These are phyloP conservation scores for Penicillium hordei DNA, from an alignment of 2,329 filamentous ascomycete species.

Conservation along the genomic window DNA sequence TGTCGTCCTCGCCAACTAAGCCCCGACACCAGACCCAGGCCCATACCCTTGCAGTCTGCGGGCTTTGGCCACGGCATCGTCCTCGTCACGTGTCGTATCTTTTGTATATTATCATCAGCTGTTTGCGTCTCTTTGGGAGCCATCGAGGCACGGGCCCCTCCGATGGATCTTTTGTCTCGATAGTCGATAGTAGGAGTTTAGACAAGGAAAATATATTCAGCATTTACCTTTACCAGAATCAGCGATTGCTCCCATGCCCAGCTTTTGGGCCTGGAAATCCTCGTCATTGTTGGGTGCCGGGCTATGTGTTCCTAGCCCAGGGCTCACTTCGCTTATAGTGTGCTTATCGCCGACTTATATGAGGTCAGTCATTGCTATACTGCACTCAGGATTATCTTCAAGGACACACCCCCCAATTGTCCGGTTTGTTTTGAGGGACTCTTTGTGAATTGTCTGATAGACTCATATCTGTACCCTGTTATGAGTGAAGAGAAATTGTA, in stretches of 20 bases:
- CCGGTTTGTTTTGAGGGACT: slow-evolving; percentile 56
- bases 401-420: slow-evolving; percentile 53
- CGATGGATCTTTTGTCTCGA: slow-evolving; percentile 21
- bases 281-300: slow-evolving; percentile 50
- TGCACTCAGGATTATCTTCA: not conserved
- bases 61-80: slow-evolving; percentile 41
- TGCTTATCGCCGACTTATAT: slow-evolving; percentile 28
- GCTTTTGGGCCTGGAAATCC: slow-evolving; percentile 54
- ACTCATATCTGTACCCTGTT: slow-evolving; percentile 54
- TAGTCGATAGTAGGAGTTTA: slow-evolving; percentile 32
- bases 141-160: slow-evolving; percentile 1
- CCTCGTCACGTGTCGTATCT: slow-evolving; percentile 38
- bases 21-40: slow-evolving; percentile 56
- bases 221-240: slow-evolving; percentile 40
- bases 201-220: slow-evolving; percentile 24
- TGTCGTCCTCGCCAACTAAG: slow-evolving; percentile 33
- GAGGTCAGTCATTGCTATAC: slow-evolving; percentile 4
- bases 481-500: not conserved
- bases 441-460: slow-evolving; percentile 50
- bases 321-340: slow-evolving; percentile 36
- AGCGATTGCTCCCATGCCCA: slow-evolving; percentile 54
- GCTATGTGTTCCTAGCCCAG: slow-evolving; percentile 43
- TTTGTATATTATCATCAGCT: slow-evolving; percentile 46
- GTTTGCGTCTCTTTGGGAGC: slow-evolving; percentile 24
- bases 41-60: slow-evolving; percentile 57